Conservation (phyloP, 2,329 filamentous ascomycete species). For the Colletotrichum falcatum region DNA sequence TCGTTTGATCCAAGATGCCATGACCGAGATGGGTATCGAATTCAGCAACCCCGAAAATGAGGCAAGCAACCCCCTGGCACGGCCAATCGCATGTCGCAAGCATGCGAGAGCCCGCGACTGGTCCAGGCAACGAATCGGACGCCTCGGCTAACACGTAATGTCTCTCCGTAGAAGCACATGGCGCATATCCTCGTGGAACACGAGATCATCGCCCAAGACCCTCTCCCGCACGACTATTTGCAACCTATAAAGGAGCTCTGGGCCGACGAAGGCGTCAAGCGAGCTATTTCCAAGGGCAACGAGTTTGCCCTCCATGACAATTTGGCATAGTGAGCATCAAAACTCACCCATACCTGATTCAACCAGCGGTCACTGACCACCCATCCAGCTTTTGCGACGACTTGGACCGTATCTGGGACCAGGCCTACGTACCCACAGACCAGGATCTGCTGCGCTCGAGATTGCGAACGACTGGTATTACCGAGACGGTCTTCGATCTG, state of each 20-base stretch:
- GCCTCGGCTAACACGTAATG: slow-evolving; percentile 44
- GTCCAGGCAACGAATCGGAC: slow-evolving; percentile 7
- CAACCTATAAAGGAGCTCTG: slow-evolving; percentile 87
- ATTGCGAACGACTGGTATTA: slow-evolving; percentile 93
- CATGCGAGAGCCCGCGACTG: background rate
- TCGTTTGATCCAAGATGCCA: slow-evolving; percentile 89
- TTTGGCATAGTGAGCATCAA: slow-evolving; percentile 80
- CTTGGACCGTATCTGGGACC: slow-evolving; percentile 79
- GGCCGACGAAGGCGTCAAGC: slow-evolving; percentile 84
- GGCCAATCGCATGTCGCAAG: slow-evolving; percentile 34
- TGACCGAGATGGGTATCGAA: slow-evolving; percentile 84
- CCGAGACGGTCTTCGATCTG: slow-evolving; percentile 92
- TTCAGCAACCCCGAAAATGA: slow-evolving; percentile 85
- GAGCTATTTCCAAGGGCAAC: slow-evolving; percentile 92
- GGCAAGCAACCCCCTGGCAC: slow-evolving; percentile 62
- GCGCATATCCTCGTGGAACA: slow-evolving; percentile 81
- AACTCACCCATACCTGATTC: background rate
- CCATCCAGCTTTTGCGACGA: slow-evolving; percentile 85
- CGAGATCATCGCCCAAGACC: slow-evolving; percentile 85
- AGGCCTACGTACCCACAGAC: slow-evolving; percentile 88
- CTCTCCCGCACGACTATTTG: slow-evolving; percentile 82
- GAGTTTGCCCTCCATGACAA: slow-evolving; percentile 98
- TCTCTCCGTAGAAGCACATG: slow-evolving; percentile 74
- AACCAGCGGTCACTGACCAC: slow-evolving; percentile 14
- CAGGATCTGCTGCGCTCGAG: slow-evolving; percentile 94